Percentiles rank a stretch among this genome's conserved stretches.
phyloP scores from a whole-genome alignment of 2,329 filamentous ascomycete species.

The Penicillium digitatum region DNA sequence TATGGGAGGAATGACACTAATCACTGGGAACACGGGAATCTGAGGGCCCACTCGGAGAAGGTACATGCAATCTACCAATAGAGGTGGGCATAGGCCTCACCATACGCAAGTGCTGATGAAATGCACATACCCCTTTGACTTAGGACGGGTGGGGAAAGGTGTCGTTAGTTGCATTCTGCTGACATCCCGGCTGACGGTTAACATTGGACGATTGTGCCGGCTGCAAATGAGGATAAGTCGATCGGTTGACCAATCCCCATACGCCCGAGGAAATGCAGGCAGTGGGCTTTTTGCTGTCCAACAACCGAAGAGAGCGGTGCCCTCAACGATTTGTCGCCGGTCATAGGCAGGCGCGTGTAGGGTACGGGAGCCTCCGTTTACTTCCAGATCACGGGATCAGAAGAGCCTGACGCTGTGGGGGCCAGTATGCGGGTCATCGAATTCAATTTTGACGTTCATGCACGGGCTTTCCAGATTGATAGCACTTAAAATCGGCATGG shows the following conservation, averaged over 20 bases:
- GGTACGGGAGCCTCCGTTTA: constrained; percentile 34
- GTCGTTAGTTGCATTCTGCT: constrained; percentile 31
- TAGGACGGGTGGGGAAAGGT: constrained; percentile 17
- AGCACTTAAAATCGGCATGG: constrained; percentile 6
- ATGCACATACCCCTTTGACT: constrained; percentile 13
- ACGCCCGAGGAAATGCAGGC: constrained; percentile 13
- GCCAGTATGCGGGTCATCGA: constrained; percentile 35
- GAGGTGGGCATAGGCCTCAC: background rate
- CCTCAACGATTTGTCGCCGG: constrained; percentile 34
- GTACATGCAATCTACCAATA: constrained; percentile 14
- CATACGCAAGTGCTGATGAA: constrained; percentile 13
- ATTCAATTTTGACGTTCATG: constrained; percentile 41
- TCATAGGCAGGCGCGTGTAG: constrained; percentile 27
- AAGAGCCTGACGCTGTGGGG: constrained; percentile 37
- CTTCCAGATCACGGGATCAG: constrained; percentile 40
- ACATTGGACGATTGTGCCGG: constrained; percentile 27
- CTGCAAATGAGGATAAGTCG: constrained; percentile 25
- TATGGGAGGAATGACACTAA: constrained; percentile 16
- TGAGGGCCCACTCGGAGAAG: constrained; percentile 19
- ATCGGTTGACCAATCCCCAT: constrained; percentile 26
- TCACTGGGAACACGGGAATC: constrained; percentile 26
- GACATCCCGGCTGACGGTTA: constrained; percentile 15
- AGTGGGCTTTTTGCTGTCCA: constrained; percentile 27
- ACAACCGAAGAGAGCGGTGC: constrained; percentile 17
- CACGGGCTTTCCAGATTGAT: constrained; percentile 6